Conservation (phyloP, 2,329 filamentous ascomycete species). For the Neonectria neomacrospora region DNA sequence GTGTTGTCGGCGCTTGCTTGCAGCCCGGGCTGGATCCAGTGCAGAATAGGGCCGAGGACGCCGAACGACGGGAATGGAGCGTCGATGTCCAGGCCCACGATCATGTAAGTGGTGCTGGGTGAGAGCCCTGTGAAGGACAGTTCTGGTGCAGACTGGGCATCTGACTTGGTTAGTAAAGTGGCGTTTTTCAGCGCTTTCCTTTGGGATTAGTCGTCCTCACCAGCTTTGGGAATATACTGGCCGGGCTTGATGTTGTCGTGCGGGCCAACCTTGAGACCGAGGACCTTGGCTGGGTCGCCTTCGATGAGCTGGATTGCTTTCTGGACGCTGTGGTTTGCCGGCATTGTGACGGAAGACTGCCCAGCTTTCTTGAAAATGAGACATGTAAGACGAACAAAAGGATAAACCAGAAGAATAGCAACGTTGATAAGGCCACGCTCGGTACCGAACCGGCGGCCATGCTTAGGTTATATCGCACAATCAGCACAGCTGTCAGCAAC, state of each 20-base stretch:
- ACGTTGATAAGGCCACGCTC: neutral
- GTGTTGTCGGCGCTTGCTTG: constrained; percentile 22
- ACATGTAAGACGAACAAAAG: neutral
- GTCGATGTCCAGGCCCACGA: constrained; percentile 59
- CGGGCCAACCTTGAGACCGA: constrained; percentile 28
- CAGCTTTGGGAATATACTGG: constrained; percentile 30
- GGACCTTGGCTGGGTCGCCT: constrained; percentile 28
- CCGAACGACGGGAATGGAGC: constrained; percentile 56
- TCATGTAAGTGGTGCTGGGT: constrained; percentile 49
- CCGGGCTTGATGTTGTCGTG: constrained; percentile 27
- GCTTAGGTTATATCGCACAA: too few relatives aligned
- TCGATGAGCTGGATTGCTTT: constrained; percentile 19
- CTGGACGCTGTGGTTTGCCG: constrained; percentile 7
- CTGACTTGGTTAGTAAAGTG: neutral
- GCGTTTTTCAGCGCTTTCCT: neutral
- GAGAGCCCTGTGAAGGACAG: constrained; percentile 23
- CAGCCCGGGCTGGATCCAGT: constrained; percentile 59
- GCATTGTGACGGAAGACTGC: neutral
- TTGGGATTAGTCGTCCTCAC: constrained; percentile 4
- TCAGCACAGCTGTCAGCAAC: neutral
- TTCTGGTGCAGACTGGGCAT: constrained; percentile 18
- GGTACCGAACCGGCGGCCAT: neutral
- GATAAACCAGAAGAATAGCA: too few relatives aligned
- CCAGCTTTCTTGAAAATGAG: neutral
- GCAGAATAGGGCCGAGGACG: constrained; percentile 57